These are phyloP conservation scores for Solanum chacoense DNA, from an alignment of 305 asterid genomes.

Conservation along the genomic window DNA sequence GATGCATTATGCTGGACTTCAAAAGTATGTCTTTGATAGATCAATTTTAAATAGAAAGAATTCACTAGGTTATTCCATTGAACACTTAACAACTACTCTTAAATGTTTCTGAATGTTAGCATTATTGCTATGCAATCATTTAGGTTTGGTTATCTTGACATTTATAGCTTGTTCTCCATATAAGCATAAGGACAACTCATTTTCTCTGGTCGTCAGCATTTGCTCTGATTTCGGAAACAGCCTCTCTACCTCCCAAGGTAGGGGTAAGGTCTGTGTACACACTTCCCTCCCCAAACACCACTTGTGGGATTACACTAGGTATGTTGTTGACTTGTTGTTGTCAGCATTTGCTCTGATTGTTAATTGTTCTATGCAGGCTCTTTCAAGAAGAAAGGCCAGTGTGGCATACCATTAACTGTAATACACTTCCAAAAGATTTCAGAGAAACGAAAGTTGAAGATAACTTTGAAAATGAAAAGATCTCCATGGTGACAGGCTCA, in stretches of 20 bases:
- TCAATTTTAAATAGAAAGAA: neutral
- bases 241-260: neutral
- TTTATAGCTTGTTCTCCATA: neutral
- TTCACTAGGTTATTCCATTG: neutral
- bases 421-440: conserved; percentile 49
- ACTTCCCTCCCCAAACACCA: neutral
- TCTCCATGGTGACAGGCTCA: conserved; percentile 42
- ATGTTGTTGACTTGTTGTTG: neutral
- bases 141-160: neutral
- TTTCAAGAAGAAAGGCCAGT: conserved; percentile 81
- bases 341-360: neutral
- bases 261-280: neutral
- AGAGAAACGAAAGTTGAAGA: conserved; percentile 26
- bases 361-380: conserved; percentile 32
- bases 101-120: neutral
- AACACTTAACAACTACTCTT: neutral
- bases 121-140: neutral
- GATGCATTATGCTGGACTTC: neutral
- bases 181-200: neutral
- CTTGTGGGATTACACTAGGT: neutral
- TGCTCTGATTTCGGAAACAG: neutral
- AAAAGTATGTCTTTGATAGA: neutral
- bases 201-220: neutral
- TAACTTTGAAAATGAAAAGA: conserved; percentile 32
- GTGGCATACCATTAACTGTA: conserved; percentile 81